Conservation (phyloP, 1,284 basidiomycete species). For the Anthracocystis setariae region DNA sequence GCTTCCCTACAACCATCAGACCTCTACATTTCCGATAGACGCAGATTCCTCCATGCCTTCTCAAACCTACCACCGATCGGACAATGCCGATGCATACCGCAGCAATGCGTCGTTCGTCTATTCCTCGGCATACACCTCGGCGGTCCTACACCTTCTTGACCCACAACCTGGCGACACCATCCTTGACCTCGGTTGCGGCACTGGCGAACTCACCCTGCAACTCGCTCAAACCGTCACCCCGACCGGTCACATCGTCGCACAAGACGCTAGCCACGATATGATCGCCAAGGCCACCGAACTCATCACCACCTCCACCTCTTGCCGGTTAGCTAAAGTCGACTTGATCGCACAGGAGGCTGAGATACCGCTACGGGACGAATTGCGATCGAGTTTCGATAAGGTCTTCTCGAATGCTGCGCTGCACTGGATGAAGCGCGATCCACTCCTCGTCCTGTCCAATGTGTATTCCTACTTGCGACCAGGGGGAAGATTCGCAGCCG, state of each 20-base stretch:
- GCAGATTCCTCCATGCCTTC: no score
- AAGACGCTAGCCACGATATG: constrained; percentile 43
- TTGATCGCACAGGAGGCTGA: constrained; percentile 32
- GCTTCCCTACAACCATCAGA: no score
- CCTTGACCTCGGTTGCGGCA: constrained; percentile 49
- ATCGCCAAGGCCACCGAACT: constrained; percentile 19
- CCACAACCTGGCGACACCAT: constrained; percentile 38
- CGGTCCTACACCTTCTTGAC: constrained; percentile 44
- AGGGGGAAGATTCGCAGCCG: constrained; percentile 29
- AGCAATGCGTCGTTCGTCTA: constrained; percentile 53
- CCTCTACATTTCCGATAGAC: no score
- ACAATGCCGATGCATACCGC: constrained; percentile 42
- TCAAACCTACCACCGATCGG: constrained; percentile 23
- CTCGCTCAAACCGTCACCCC: constrained; percentile 15
- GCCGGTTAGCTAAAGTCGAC: not conserved
- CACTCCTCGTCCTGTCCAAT: constrained; percentile 6
- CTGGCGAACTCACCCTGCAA: constrained; percentile 38
- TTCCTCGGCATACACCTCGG: constrained; percentile 35
- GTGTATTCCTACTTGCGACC: constrained; percentile 5
- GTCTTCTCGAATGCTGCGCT: constrained; percentile 50
- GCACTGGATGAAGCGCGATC: constrained; percentile 45
- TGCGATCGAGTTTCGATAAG: constrained; percentile 17
- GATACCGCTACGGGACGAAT: not conserved
- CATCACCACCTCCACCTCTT: not conserved
- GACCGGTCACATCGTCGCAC: constrained; percentile 21